phyloP scores from a whole-genome alignment of 139 green algal genomes.

The Spirogloea muscicola region DNA sequence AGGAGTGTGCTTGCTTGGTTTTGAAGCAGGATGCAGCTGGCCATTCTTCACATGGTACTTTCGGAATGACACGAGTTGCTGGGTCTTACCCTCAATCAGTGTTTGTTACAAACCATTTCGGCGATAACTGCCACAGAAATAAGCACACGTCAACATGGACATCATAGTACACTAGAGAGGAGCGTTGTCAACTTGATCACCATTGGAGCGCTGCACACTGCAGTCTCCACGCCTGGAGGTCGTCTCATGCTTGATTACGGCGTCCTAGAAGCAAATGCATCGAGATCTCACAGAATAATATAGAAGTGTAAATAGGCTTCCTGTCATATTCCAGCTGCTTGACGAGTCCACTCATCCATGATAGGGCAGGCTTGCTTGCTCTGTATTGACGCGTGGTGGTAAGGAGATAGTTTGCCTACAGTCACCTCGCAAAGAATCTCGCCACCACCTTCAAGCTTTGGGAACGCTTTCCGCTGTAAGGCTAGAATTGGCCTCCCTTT shows the following conservation, averaged over 20 bases:
- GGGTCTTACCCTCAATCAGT: constrained; percentile 32
- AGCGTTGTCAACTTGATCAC: background rate
- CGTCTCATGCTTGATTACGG: background rate
- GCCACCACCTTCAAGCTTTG: too few relatives aligned
- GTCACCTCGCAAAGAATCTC: too few relatives aligned
- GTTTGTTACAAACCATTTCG: constrained; percentile 39
- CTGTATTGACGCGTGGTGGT: too few relatives aligned
- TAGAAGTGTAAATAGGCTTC: too few relatives aligned
- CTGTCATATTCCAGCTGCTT: too few relatives aligned
- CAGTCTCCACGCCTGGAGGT: background rate
- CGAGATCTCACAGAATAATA: too few relatives aligned
- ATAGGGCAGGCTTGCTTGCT: too few relatives aligned
- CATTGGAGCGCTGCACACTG: background rate
- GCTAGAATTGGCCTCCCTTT: too few relatives aligned
- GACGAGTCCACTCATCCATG: too few relatives aligned
- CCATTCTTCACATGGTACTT: constrained; percentile 5
- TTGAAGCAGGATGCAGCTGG: background rate
- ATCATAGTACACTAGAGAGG: background rate
- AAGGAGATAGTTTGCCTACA: too few relatives aligned
- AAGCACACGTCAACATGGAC: background rate
- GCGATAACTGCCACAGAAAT: constrained; percentile 10
- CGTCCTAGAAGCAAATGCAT: background rate
- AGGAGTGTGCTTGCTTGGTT: background rate
- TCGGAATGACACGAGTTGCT: constrained; percentile 20
- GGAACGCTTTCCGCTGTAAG: too few relatives aligned